Evolutionary conservation across 306 rosid species (phyloP), one percentile per base, ranked within the genome.

Genomic region (Cicer yamashitae): DNA sequence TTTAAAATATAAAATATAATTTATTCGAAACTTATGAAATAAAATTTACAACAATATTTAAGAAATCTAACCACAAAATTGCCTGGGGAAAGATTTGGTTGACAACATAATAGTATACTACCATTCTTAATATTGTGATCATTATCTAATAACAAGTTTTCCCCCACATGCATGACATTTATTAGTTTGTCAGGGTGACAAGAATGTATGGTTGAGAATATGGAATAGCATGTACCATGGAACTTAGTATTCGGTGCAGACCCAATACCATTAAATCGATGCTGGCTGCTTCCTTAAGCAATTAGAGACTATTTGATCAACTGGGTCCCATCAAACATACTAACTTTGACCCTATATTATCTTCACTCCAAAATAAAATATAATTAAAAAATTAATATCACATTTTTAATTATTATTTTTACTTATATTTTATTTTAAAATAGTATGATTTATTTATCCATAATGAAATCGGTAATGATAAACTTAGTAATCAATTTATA

Each of bases 181-280:
- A 86, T 82, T 84, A 87, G 90, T 15, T 15, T 51, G 82, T 77
- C 83, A 77, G 86, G 41, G 82, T 86, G 87, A 84, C 84, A 82
- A 75, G 83, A 86, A 77, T 80, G 81, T 74, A 82, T 82, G 88
- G 92, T 70, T 81, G 85, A 84, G 79, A 82, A 84, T 86, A 71
- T 84, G 83, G 82, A 84, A 78, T 83, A 57, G 79, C 45, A 38
- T 85, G 79, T 80, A 76, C 79, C 75, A 77, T 74, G 75, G 67
- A 74, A 60, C 38, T 37, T 18, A 7, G 82, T 56, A 70, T 79
- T 73, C 77, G 77, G 84, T 84, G 61, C 81, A 70, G 66, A 43
- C 82, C 44, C 85, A 62, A 75, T 64, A 65, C 76, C 82, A 81
- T 79, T 58, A 61, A 72, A 75, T 58, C 53, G 17, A 73, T 80